phyloP scores from a whole-genome alignment of 345 rosid species.

The Erodium maritimum region DNA sequence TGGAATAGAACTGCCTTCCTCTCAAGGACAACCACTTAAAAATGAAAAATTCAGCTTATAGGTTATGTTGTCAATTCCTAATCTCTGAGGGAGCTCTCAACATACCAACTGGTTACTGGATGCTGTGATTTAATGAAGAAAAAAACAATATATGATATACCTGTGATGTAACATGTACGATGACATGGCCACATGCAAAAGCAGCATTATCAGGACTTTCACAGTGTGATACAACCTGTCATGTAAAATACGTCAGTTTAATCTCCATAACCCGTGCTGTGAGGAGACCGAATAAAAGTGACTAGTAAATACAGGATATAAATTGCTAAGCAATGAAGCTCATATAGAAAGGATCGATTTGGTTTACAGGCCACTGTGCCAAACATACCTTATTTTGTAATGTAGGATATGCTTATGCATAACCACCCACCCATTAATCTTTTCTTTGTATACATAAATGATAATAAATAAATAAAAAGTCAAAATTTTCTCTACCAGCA shows the following conservation, averaged over 20 bases:
- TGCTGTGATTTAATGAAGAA: too few species aligned
- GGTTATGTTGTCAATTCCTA: background rate
- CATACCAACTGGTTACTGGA: background rate
- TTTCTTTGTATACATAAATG: background rate
- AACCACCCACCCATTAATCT: background rate
- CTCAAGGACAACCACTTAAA: background rate
- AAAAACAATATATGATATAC: conserved; percentile 19
- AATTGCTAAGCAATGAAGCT: background rate
- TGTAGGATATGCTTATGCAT: background rate
- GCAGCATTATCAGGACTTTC: conserved; percentile 45
- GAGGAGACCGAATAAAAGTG: background rate
- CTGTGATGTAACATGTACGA: conserved; percentile 66
- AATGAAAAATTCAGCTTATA: background rate
- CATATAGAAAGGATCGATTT: background rate
- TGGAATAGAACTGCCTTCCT: background rate
- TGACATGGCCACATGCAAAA: conserved; percentile 63
- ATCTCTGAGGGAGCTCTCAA: background rate
- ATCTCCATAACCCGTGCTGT: background rate
- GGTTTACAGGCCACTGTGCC: background rate
- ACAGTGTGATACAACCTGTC: conserved; percentile 56
- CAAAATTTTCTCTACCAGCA: background rate
- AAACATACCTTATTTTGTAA: background rate
- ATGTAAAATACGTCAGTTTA: conserved; percentile 6
- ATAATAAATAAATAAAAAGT: too few species aligned
- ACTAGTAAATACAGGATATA: background rate